Percentiles rank a stretch among this genome's conserved stretches.
Evolutionary conservation across 2,329 filamentous ascomycete species (phyloP).

Genomic region (Ophiognomonia clavigignenti-juglandacearum): DNA sequence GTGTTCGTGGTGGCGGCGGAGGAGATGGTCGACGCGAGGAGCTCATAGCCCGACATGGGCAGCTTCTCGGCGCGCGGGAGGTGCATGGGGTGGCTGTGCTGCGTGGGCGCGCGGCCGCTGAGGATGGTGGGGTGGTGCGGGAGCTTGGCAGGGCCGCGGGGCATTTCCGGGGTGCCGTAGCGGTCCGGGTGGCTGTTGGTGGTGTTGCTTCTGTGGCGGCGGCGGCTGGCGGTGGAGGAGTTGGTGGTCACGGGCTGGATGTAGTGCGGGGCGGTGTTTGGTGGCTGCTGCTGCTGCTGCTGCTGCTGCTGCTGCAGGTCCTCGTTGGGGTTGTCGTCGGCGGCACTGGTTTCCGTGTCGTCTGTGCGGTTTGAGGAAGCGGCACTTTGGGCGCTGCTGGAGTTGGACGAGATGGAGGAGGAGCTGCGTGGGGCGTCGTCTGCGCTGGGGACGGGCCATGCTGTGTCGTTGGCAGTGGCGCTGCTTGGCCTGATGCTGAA

Average conservation of each 20-base stretch:
- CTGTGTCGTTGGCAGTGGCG: too few relatives aligned
- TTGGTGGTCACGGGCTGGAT: too few relatives aligned
- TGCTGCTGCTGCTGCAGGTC: too few relatives aligned
- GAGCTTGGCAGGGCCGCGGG: constrained; percentile 32
- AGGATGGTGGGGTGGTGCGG: constrained; percentile 31
- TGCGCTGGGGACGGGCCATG: constrained; percentile 20
- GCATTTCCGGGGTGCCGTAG: constrained; percentile 39
- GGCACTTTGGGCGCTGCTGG: constrained; percentile 48
- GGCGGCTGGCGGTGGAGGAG: too few relatives aligned
- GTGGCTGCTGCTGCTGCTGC: too few relatives aligned
- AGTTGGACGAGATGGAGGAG: constrained; percentile 34
- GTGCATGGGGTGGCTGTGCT: constrained; percentile 29
- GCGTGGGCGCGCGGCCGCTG: constrained; percentile 30
- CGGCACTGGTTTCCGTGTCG: constrained; percentile 40
- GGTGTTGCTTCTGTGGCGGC: too few relatives aligned
- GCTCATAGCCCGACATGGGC: constrained; percentile 55
- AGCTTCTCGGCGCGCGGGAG: constrained; percentile 36
- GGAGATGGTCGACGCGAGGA: constrained; percentile 53
- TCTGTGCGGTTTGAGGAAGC: constrained; percentile 31
- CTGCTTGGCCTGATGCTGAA: too few relatives aligned
- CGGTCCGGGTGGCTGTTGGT: constrained; percentile 12
- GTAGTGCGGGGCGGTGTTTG: too few relatives aligned
- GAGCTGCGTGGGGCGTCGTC: constrained; percentile 27
- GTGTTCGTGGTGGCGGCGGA: constrained; percentile 24
- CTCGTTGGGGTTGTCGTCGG: constrained; percentile 35